Evolutionary conservation across 257 asterid species (phyloP).

Genomic region (Eucommia ulmoides): DNA sequence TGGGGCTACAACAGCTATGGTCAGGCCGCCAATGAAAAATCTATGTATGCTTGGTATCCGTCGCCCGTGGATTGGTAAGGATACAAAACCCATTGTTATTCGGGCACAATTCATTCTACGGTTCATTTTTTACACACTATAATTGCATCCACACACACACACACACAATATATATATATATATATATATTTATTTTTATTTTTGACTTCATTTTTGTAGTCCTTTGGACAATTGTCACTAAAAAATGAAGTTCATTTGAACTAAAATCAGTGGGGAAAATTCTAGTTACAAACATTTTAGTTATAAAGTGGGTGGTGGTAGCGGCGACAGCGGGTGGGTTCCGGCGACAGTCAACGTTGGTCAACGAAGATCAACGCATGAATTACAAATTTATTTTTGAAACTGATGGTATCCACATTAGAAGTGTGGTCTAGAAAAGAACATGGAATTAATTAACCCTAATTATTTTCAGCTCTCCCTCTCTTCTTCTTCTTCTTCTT

Average conservation of each 20-base stretch:
- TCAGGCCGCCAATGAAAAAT: slow-evolving; percentile 91
- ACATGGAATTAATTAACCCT: too few species aligned
- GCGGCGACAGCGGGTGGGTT: not conserved
- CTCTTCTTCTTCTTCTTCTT: not conserved
- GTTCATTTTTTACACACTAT: not conserved
- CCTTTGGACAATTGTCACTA: too few species aligned
- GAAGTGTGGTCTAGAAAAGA: too few species aligned
- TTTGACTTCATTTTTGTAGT: too few species aligned
- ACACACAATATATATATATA: too few species aligned
- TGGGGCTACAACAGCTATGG: slow-evolving; percentile 99
- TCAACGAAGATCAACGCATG: not conserved
- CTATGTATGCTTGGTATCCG: slow-evolving; percentile 92
- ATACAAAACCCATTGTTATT: too few species aligned
- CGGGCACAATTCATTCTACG: not conserved
- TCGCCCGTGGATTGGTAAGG: slow-evolving; percentile 95
- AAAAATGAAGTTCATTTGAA: too few species aligned
- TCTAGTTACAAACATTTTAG: not conserved
- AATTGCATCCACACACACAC: not conserved
- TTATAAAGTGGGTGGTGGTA: too few species aligned
- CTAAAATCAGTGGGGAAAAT: not conserved
- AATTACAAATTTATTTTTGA: not conserved
- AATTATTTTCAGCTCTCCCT: too few species aligned
- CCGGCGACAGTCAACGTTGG: too few species aligned
- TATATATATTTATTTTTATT: too few species aligned
- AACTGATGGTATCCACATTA: too few species aligned